Base-by-base conservation (phyloP, 2,329 filamentous ascomycete species). In the Chaetomiaceae sp. region DNA sequence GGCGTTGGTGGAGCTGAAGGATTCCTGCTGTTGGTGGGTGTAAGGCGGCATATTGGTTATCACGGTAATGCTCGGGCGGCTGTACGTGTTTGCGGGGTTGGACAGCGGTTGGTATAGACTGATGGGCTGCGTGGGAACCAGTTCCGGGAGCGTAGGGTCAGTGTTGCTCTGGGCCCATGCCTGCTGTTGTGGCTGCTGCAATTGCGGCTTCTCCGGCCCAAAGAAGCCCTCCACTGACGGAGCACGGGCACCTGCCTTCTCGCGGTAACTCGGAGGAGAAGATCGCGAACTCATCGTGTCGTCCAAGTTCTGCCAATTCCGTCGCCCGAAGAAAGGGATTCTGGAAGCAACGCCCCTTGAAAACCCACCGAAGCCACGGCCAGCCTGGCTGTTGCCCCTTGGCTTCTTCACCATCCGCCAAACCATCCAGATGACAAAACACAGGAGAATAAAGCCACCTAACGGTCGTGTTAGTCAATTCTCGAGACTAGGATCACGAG, bases 401-500 rank as follows among this genome's bases (percentile, higher is more conserved):
- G 65, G 60, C 55, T 66, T 70, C 50, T 66, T 66, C 39, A 66
- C 44, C 10, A 64, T 63, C n/a, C 70, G 67, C 64, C 70, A 75
- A 5, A 71, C 60, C 20, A 76, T 63, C 73, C 73, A 78, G 7
- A 59, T 58, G 20, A 76, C 51, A 52, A 75, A 72, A 46, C 68
- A 72, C 8, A 74, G 52, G 23, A 74, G 59, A 17, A 77, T 69
- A 44, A 75, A 73, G 5, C 66, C 68, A 23, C 71, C 75, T 75
- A 10, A 19, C 12, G 0, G 5, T 8, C 7, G 10, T 27, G 45
- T 58, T 48, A 59, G 55, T 33, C 3, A 20, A 9, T 19, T 13
- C 25, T 39, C 8, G 1, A 6, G 1, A n/a, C 13, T 13, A 34
- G 8, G 20, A 21, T 9, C 8, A 17, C 3, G 10, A 4, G 8